Evolutionary conservation across 108 stramenopile genomes (phyloP).

Genomic region (Cyclotella atomus): DNA sequence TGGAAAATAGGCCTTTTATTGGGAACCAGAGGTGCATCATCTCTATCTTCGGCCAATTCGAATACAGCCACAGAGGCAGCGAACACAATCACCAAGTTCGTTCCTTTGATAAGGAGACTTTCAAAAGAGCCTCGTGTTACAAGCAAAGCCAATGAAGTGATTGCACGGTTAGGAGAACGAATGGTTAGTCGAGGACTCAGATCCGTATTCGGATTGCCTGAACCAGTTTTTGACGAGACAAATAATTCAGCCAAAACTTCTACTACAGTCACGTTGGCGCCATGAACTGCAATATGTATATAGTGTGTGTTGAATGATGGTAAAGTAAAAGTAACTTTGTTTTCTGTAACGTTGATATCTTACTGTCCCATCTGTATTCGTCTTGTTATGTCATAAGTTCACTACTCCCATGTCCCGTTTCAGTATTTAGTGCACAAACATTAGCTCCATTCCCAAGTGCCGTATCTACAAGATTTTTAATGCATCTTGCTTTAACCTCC

Average conservation of each 20-base stretch:
- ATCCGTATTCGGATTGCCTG: conserved; percentile 76
- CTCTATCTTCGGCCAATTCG: conserved; percentile 26
- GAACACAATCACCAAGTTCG: conserved; percentile 62
- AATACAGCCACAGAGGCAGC: conserved; percentile 45
- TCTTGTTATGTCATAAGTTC: not conserved
- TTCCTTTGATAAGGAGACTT: conserved; percentile 73
- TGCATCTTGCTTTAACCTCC: not conserved
- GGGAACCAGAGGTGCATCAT: conserved; percentile 45
- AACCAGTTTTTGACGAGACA: conserved; percentile 37
- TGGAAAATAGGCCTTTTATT: conserved; percentile 60
- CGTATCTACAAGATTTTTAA: conserved; percentile 4
- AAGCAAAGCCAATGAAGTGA: conserved; percentile 67
- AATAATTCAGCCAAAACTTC: too few relatives aligned
- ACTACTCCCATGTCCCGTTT: not conserved
- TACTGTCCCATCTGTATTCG: not conserved
- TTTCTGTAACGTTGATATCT: too few relatives aligned
- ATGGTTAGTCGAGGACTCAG: conserved; percentile 71
- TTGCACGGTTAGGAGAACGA: conserved; percentile 75
- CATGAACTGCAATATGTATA: too few relatives aligned
- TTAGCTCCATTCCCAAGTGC: not conserved
- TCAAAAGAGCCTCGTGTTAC: conserved; percentile 77
- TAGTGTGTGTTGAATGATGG: too few relatives aligned
- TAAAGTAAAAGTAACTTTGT: too few relatives aligned
- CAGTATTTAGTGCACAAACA: not conserved
- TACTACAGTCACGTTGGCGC: too few relatives aligned